Percentiles rank a stretch among this genome's conserved stretches.
phyloP scores from a whole-genome alignment of 257 asterid species.

The Lantana camara region DNA sequence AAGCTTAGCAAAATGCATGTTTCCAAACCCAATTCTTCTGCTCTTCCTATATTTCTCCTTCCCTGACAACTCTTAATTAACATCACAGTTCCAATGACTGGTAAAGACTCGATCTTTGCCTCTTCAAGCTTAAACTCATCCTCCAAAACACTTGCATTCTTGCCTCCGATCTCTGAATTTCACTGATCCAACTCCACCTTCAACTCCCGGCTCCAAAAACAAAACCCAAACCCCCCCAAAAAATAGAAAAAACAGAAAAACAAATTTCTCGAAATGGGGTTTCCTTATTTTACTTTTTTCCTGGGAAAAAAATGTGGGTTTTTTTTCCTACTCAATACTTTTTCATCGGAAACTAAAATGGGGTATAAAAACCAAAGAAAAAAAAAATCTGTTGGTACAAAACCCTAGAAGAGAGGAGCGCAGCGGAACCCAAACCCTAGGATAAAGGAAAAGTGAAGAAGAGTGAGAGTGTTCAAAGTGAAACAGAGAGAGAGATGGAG shows the following conservation, averaged over 20 bases:
- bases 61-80: slow-evolving; percentile 23
- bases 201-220: slow-evolving; percentile 34
- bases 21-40: slow-evolving; percentile 40
- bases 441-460: slow-evolving; percentile 38
- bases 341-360: slow-evolving; percentile 27
- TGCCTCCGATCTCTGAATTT: slow-evolving; percentile 45
- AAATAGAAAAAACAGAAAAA: not conserved
- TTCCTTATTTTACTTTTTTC: slow-evolving; percentile 21
- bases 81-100: slow-evolving; percentile 37
- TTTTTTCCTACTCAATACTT: slow-evolving; percentile 17
- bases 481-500: slow-evolving; percentile 25
- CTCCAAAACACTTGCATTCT: slow-evolving; percentile 38
- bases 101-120: slow-evolving; percentile 47
- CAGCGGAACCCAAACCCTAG: slow-evolving; percentile 58
- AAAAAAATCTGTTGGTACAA: slow-evolving; percentile 47
- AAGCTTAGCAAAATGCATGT: slow-evolving; percentile 94
- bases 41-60: slow-evolving; percentile 15
- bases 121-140: slow-evolving; percentile 31
- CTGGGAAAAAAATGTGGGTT: slow-evolving; percentile 29
- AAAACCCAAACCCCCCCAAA: too few relatives aligned
- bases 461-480: slow-evolving; percentile 44
- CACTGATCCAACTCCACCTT: slow-evolving; percentile 34
- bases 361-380: slow-evolving; percentile 27
- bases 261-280: slow-evolving; percentile 20
- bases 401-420: slow-evolving; percentile 59